A percentile compares a stretch with the other conserved stretches of the same genome.
These are phyloP conservation scores for Phaeoacremonium minimum DNA, from an alignment of 2,329 filamentous ascomycete genomes.

Conservation along the genomic window DNA sequence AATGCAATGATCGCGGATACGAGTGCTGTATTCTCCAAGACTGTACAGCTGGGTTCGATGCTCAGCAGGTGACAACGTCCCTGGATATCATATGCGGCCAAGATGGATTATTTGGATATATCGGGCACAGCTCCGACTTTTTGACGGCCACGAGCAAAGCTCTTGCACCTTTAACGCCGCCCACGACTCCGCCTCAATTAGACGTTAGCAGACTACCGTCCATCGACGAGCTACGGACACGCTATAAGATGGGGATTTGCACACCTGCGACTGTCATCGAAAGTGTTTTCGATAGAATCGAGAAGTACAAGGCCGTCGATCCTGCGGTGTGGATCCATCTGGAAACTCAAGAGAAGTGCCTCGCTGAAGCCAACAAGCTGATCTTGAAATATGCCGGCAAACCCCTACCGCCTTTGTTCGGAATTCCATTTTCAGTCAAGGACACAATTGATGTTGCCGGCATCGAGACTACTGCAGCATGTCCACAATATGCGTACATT, in stretches of 20 bases:
- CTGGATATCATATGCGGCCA: slow-evolving; percentile 42
- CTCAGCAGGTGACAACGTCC: slow-evolving; percentile 34
- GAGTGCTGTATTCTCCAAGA: slow-evolving; percentile 47
- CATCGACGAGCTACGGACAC: slow-evolving; percentile 35
- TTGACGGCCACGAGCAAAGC: neutral
- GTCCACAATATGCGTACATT: slow-evolving; percentile 41
- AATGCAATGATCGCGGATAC: slow-evolving; percentile 54
- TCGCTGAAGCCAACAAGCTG: slow-evolving; percentile 34
- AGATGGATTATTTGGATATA: slow-evolving; percentile 44
- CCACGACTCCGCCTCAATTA: slow-evolving; percentile 1
- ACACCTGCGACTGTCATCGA: slow-evolving; percentile 20
- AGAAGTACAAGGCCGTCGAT: slow-evolving; percentile 1
- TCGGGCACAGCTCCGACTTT: slow-evolving; percentile 21
- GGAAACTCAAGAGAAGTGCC: slow-evolving; percentile 27
- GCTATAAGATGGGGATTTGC: slow-evolving; percentile 31
- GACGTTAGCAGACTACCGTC: too few relatives aligned
- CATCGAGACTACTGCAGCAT: slow-evolving; percentile 45
- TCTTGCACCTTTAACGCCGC: neutral
- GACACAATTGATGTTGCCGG: slow-evolving; percentile 50
- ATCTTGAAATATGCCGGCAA: slow-evolving; percentile 30
- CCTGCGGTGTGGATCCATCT: slow-evolving; percentile 44
- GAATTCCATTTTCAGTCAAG: slow-evolving; percentile 53
- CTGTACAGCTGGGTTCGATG: slow-evolving; percentile 40
- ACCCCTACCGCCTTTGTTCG: slow-evolving; percentile 44
- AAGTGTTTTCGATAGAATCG: slow-evolving; percentile 3